These are phyloP conservation scores for Prunella vulgaris DNA, from an alignment of 257 asterid genomes.

Conservation along the genomic window DNA sequence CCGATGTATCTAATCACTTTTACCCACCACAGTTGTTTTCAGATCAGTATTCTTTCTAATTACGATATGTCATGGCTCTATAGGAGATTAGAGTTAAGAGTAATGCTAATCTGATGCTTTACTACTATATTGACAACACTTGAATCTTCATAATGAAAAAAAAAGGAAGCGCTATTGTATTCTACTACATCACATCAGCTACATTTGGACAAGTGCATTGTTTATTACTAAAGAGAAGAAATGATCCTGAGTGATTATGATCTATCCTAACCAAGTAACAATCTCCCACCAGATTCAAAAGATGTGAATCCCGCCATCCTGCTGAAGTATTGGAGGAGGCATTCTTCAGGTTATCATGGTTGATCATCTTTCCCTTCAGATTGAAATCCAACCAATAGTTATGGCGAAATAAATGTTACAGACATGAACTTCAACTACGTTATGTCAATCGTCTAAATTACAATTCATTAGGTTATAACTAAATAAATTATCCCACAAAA, in stretches of 20 bases:
- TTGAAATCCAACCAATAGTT: conserved; percentile 1
- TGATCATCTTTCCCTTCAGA: background rate
- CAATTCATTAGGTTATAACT: background rate
- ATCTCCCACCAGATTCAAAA: background rate
- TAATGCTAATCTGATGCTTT: background rate
- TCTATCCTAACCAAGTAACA: background rate
- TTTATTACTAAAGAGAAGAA: background rate
- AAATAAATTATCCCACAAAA: conserved; percentile 33
- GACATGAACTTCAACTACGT: conserved; percentile 10
- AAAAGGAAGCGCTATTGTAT: background rate
- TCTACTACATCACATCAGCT: background rate
- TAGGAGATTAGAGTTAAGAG: background rate
- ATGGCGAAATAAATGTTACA: conserved; percentile 19
- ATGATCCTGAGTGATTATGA: background rate
- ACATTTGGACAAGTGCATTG: background rate
- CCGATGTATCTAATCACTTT: background rate
- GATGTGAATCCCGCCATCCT: background rate
- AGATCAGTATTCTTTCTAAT: background rate
- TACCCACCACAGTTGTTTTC: background rate
- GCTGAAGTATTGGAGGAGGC: background rate
- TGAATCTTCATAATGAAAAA: background rate
- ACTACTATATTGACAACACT: background rate
- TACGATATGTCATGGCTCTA: background rate
- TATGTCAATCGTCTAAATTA: conserved; percentile 1
- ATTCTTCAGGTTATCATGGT: background rate